A percentile compares a stretch with the other conserved stretches of the same genome.
phyloP scores from a whole-genome alignment of 129 eudicot genomes.

The Saposhnikovia divaricata region DNA sequence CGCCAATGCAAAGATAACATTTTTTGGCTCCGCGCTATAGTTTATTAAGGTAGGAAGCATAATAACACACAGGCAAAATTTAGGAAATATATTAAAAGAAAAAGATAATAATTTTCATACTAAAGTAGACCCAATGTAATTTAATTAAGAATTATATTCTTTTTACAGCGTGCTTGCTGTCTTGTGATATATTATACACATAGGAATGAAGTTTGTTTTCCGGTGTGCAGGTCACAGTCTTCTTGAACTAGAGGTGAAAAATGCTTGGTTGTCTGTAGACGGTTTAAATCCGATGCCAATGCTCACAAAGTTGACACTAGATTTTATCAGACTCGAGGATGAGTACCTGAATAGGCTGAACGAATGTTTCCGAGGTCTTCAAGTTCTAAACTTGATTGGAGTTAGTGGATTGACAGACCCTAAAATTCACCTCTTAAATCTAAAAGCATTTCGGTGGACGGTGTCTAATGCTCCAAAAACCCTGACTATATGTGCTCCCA shows the following conservation, averaged over 20 bases:
- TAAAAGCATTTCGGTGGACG: conserved; percentile 44
- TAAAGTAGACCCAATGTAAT: background rate
- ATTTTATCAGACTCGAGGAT: conserved; percentile 60
- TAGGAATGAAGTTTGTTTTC: conserved; percentile 4
- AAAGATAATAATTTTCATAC: background rate
- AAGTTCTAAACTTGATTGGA: conserved; percentile 54
- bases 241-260: conserved; percentile 46
- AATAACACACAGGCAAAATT: background rate
- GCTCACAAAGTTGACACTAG: conserved; percentile 53
- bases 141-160: background rate
- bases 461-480: conserved; percentile 56
- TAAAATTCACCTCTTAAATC: conserved; percentile 36
- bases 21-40: background rate
- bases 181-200: background rate
- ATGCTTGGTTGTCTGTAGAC: conserved; percentile 61
- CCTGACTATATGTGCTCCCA: conserved; percentile 43
- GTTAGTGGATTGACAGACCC: conserved; percentile 68
- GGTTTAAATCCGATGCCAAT: conserved; percentile 43
- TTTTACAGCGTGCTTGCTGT: background rate
- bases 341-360: conserved; percentile 48
- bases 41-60: background rate
- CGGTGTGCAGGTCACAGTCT: conserved; percentile 44
- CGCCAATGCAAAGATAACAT: background rate
- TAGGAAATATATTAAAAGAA: no score
- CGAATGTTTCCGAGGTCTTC: conserved; percentile 47